Conservation (phyloP, 441 rosid genomes). For the Pelargonium myrrhifolium region DNA sequence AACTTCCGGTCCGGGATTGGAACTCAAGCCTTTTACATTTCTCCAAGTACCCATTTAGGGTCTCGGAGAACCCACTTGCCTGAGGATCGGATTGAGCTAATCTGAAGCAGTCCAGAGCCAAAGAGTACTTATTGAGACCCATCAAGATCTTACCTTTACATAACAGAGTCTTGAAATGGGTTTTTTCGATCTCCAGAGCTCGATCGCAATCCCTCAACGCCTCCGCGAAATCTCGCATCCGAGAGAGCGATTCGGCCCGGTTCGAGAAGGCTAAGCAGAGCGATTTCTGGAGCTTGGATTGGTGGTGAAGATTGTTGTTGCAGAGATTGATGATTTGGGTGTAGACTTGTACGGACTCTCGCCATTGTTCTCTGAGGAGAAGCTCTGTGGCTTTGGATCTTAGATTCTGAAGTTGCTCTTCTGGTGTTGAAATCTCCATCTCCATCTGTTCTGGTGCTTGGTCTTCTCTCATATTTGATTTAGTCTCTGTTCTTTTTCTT, state of each 20-base stretch:
- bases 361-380: conserved; percentile 78
- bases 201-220: conserved; percentile 57
- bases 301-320: conserved; percentile 16
- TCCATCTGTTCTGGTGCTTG: no score
- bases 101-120: conserved; percentile 46
- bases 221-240: conserved; percentile 36
- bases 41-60: conserved; percentile 48
- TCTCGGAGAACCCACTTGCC: conserved; percentile 42
- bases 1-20: conserved; percentile 66
- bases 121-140: background rate
- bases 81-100: conserved; percentile 48
- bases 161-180: background rate
- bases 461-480: no score
- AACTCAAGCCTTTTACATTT: conserved; percentile 68
- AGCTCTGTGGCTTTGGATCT: conserved; percentile 74
- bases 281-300: conserved; percentile 40
- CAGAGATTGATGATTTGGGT: conserved; percentile 54
- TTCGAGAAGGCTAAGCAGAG: conserved; percentile 66
- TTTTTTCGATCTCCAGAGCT: background rate
- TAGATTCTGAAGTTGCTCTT: conserved; percentile 52
- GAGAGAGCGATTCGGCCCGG: conserved; percentile 58
- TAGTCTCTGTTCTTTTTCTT: no score
- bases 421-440: conserved; percentile 11
- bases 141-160: background rate
- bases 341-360: conserved; percentile 48